Conservation (phyloP, 2,329 filamentous ascomycete genomes). For the Venturia nashicola region DNA sequence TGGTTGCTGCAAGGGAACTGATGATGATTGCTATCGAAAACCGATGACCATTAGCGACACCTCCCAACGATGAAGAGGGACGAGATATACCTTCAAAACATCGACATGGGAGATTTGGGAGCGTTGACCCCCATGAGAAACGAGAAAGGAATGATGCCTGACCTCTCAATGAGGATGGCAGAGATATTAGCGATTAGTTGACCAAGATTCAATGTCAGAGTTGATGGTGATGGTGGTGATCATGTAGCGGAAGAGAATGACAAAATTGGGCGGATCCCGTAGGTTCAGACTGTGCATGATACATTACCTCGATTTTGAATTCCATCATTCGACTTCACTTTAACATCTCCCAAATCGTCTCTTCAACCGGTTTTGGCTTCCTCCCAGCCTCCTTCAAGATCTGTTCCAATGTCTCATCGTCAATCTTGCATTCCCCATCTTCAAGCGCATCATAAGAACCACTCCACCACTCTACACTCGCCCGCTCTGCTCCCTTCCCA, state of each 20-base stretch:
- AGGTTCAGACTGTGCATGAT: not conserved
- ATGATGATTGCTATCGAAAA: no score
- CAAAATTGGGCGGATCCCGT: not conserved
- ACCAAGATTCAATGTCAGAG: not conserved
- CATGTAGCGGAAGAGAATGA: not conserved
- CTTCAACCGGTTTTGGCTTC: constrained; percentile 25
- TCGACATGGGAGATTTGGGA: no score
- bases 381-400: constrained; percentile 24
- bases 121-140: not conserved
- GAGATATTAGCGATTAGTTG: no score
- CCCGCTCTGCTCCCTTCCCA: constrained; percentile 22
- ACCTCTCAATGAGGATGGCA: not conserved
- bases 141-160: not conserved
- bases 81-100: no score
- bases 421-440: constrained; percentile 29
- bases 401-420: constrained; percentile 28
- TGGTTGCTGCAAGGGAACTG: no score
- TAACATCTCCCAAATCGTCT: constrained; percentile 31
- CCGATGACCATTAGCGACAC: no score
- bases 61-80: no score
- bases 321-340: not conserved
- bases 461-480: constrained; percentile 33
- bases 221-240: no score
- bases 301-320: no score
- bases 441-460: constrained; percentile 31